A percentile compares a stretch with the other conserved stretches of the same genome.
Evolutionary conservation across 805 yeast genomes (phyloP).

Genomic region (Lipomyces spencermartinsiae): DNA sequence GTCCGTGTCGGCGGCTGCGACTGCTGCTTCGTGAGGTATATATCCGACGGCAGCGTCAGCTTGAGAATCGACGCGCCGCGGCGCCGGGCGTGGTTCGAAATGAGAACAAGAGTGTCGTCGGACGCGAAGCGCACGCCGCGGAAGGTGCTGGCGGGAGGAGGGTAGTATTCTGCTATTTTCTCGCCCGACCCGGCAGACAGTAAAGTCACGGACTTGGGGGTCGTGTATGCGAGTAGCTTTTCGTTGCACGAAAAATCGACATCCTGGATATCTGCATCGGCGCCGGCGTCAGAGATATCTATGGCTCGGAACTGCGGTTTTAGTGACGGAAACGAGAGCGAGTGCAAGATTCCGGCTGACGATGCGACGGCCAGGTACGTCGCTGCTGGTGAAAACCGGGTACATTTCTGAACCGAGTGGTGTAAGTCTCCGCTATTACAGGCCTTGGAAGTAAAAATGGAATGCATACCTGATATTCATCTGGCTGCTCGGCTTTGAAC

Average conservation of each 20-base stretch:
- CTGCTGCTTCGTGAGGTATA: conserved; percentile 25
- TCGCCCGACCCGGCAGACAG: conserved; percentile 58
- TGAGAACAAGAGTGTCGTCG: conserved; percentile 17
- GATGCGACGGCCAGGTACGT: conserved; percentile 71
- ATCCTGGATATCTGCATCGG: conserved; percentile 56
- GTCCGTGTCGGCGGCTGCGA: conserved; percentile 24
- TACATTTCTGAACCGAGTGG: conserved; percentile 54
- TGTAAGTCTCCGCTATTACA: too few relatives aligned
- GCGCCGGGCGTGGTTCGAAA: conserved; percentile 30
- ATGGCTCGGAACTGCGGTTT: conserved; percentile 50
- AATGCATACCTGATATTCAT: conserved; percentile 57
- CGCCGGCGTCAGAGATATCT: conserved; percentile 52
- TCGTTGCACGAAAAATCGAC: conserved; percentile 72
- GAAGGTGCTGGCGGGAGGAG: conserved; percentile 29
- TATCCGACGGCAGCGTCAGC: conserved; percentile 25
- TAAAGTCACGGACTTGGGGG: conserved; percentile 60
- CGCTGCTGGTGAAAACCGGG: conserved; percentile 64
- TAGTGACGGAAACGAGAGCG: conserved; percentile 63
- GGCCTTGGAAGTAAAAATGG: background rate
- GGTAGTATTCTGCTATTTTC: conserved; percentile 30
- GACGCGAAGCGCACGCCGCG: conserved; percentile 30
- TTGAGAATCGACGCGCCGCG: conserved; percentile 32
- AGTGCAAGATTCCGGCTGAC: conserved; percentile 61
- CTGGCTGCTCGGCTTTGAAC: conserved; percentile 55
- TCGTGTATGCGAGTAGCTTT: conserved; percentile 66